Evolutionary conservation across 768 basidiomycete genomes (phyloP).

Genomic region (Krasilnikovozyma curviuscula): DNA sequence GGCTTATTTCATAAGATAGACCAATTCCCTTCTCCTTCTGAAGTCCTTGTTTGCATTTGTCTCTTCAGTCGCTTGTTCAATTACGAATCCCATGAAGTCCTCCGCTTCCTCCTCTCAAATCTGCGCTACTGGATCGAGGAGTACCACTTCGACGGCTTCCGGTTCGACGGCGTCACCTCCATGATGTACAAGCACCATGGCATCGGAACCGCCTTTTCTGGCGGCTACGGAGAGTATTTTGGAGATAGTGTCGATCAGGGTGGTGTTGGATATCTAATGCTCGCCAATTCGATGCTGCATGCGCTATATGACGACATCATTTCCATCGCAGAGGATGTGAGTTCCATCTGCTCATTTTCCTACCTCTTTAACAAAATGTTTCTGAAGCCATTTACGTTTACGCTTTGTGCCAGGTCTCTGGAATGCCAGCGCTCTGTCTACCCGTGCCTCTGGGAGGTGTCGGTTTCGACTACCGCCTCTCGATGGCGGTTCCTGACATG

Average conservation of each 20-base stretch:
- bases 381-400: too few relatives aligned
- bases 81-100: conserved; percentile 81
- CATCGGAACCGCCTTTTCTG: conserved; percentile 91
- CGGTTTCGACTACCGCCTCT: conserved; percentile 92
- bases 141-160: conserved; percentile 89
- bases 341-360: too few relatives aligned
- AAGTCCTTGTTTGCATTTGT: not conserved
- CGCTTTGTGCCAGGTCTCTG: too few relatives aligned
- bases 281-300: conserved; percentile 83
- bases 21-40: not conserved
- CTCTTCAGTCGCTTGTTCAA: conserved; percentile 65
- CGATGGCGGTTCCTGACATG: conserved; percentile 99
- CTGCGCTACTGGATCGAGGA: conserved; percentile 88
- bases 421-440: conserved; percentile 85
- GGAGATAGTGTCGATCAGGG: conserved; percentile 66
- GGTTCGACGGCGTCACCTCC: conserved; percentile 96
- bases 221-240: conserved; percentile 94
- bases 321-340: conserved; percentile 95
- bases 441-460: conserved; percentile 66
- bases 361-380: too few relatives aligned
- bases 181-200: conserved; percentile 99
- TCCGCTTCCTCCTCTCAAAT: conserved; percentile 87
- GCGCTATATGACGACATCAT: conserved; percentile 55
- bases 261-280: conserved; percentile 87
- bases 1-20: not conserved